Evolutionary conservation across 2,329 filamentous ascomycete species (phyloP).

Genomic region (Verticillium isaacii): DNA sequence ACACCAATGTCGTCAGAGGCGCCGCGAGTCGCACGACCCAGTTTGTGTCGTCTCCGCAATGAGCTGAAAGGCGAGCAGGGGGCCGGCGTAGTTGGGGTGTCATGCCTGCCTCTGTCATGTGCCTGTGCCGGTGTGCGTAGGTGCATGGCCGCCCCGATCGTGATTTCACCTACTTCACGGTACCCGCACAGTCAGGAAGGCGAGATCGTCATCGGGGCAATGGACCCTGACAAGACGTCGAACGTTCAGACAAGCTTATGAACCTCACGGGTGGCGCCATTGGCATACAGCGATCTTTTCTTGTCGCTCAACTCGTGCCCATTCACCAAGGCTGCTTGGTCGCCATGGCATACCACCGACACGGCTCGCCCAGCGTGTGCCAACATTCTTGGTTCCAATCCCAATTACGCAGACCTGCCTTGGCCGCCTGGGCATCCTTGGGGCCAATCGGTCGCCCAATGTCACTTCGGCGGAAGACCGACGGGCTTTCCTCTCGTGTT

Average conservation of each 20-base stretch:
- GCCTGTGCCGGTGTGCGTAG: neutral
- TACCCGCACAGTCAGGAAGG: neutral
- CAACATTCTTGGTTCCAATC: neutral
- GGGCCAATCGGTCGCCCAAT: neutral
- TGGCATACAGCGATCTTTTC: neutral
- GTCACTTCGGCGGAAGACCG: neutral
- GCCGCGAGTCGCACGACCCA: neutral
- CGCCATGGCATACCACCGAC: neutral
- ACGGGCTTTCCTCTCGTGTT: neutral
- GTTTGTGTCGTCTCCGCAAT: neutral
- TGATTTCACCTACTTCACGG: too few relatives aligned
- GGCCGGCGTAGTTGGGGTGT: too few relatives aligned
- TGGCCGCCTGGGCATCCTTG: neutral
- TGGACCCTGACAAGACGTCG: neutral
- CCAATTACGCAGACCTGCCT: neutral
- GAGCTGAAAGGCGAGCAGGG: neutral
- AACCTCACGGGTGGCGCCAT: neutral
- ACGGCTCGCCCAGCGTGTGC: neutral
- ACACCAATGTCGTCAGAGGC: slow-evolving; percentile 1
- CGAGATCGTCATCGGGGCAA: neutral
- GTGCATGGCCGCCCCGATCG: neutral
- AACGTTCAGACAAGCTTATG: slow-evolving; percentile 1
- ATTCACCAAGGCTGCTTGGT: neutral
- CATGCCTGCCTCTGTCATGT: neutral
- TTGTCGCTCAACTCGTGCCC: neutral